These are phyloP conservation scores for Dioscorea cayenensis DNA, from an alignment of 116 monocot species.

Conservation along the genomic window DNA sequence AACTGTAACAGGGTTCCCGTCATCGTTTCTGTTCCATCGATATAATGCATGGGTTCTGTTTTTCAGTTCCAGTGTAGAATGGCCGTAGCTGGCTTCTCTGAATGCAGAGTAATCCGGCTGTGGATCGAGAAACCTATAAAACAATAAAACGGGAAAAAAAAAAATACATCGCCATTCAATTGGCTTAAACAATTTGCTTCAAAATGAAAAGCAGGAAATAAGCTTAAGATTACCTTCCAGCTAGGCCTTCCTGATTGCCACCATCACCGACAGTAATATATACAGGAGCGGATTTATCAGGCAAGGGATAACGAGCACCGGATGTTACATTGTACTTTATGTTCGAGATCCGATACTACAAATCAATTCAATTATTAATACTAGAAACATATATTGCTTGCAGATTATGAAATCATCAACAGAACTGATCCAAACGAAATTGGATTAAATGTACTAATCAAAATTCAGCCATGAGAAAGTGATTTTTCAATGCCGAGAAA, in stretches of 20 bases:
- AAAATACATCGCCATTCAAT: background rate
- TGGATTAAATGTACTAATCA: too few relatives aligned
- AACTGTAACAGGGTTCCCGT: constrained; percentile 51
- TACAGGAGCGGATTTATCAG: constrained; percentile 88
- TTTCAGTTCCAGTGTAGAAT: constrained; percentile 75
- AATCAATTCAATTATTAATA: background rate
- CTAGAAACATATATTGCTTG: too few relatives aligned
- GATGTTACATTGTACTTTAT: constrained; percentile 81
- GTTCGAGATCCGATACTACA: constrained; percentile 93
- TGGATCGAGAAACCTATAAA: constrained; percentile 50
- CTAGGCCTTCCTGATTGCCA: constrained; percentile 98
- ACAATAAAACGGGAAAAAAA: background rate
- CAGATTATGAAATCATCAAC: background rate
- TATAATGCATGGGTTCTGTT: constrained; percentile 96
- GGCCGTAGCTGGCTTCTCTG: constrained; percentile 98
- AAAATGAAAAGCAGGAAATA: background rate
- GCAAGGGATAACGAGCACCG: constrained; percentile 65
- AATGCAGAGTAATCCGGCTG: constrained; percentile 98
- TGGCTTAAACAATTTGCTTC: background rate
- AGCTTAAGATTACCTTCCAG: constrained; percentile 43
- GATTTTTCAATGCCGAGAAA: too few relatives aligned
- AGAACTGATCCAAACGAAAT: background rate
- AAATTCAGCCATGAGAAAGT: too few relatives aligned
- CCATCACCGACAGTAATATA: constrained; percentile 97
- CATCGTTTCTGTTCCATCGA: constrained; percentile 94